Base-by-base conservation (phyloP, 108 stramenopile genomes). In the Conticribra guillardii region DNA sequence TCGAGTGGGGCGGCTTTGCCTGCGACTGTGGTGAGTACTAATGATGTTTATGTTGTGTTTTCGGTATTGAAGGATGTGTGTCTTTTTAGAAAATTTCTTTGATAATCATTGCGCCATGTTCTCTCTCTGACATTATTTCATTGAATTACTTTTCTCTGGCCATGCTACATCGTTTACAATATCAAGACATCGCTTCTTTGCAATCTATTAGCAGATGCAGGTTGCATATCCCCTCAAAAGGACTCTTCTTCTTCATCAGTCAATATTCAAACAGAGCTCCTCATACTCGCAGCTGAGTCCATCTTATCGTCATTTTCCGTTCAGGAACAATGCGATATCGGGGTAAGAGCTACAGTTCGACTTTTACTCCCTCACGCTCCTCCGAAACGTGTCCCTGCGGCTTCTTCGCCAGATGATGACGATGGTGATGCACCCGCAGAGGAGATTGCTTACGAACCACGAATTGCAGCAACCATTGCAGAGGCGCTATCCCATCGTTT, bases 1-100 rank as follows among this genome's bases (percentile, higher is more conserved):
- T 58, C 56, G n/a, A 89, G 85, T 65, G 89, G 88, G 18, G 92
- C 89, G 15, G 92, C 92, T 11, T 61, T 93, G 24, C 92, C 92
- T 23, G 86, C 92, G 0, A 80, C 87, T 14, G 79, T 90, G 85
- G 90, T 91, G 61, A 71, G 87, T 59, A 28, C 76, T 3, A 50
- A 21, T 27, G 52, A 24, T 44, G 14, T 54, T 17, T n/a, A n/a
- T n/a, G n/a, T n/a, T n/a, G n/a, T n/a, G n/a, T n/a, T n/a, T n/a
- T n/a, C n/a, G n/a, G n/a, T n/a, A n/a, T n/a, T n/a, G n/a, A n/a
- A n/a, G n/a, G n/a, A n/a, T n/a, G n/a, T n/a, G n/a, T n/a, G n/a
- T n/a, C n/a, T n/a, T n/a, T n/a, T n/a, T n/a, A n/a, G n/a, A n/a
- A n/a, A n/a, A n/a, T n/a, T n/a, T n/a, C n/a, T n/a, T n/a, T n/a